Evolutionary conservation across 176 grass and related monocot genomes (phyloP).

Genomic region (Phyllostachys edulis): DNA sequence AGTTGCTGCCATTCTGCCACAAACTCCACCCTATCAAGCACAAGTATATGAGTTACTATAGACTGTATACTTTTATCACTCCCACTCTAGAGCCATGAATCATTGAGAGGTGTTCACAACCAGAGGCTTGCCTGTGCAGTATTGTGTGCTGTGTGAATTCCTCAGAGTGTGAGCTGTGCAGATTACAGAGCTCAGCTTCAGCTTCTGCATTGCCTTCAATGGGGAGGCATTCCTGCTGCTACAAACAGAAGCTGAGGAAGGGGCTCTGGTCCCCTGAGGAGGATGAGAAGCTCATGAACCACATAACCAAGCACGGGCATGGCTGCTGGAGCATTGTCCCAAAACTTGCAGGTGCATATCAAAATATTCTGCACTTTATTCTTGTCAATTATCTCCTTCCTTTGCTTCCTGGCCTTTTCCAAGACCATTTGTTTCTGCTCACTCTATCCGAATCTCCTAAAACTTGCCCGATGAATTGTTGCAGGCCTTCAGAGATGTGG

Average conservation of each 20-base stretch:
- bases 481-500: constrained; percentile 92
- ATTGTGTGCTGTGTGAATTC: neutral
- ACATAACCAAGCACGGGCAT: constrained; percentile 54
- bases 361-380: constrained; percentile 18
- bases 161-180: constrained; percentile 16
- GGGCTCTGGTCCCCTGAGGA: constrained; percentile 73
- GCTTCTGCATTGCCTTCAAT: constrained; percentile 42
- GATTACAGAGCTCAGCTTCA: constrained; percentile 30
- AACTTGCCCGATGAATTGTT: constrained; percentile 15
- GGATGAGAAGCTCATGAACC: constrained; percentile 60
- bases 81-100: constrained; percentile 28
- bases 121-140: constrained; percentile 16
- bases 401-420: neutral
- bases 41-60: constrained; percentile 4
- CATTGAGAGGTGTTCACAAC: constrained; percentile 6
- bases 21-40: constrained; percentile 30
- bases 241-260: constrained; percentile 68
- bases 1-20: constrained; percentile 20
- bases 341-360: constrained; percentile 53
- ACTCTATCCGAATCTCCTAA: constrained; percentile 15
- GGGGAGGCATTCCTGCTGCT: constrained; percentile 69
- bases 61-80: neutral
- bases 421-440: constrained; percentile 10
- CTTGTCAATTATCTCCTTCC: constrained; percentile 15
- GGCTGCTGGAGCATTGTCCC: constrained; percentile 69